Evolutionary conservation across 2,329 filamentous ascomycete genomes (phyloP), one percentile per base, ranked within the genome.

Genomic region (Alternaria solani): DNA sequence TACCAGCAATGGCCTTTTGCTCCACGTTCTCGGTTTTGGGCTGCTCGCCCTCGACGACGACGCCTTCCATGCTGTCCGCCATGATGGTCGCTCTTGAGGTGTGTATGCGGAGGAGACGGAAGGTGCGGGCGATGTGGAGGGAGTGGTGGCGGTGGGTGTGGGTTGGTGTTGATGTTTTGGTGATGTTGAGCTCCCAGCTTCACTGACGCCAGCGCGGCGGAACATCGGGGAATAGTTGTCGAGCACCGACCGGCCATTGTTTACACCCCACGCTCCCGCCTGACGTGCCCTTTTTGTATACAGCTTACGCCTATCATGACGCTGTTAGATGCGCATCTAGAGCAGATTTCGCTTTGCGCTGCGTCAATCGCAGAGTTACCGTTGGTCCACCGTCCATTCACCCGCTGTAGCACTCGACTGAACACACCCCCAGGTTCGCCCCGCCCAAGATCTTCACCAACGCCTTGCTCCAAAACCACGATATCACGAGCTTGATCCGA

Each of bases 371-470:
- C 80, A 49, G 81, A 83, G 34, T 71, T 85, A 23, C 77, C 81
- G 77, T 80, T 69, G 30, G 78, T 69, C n/a, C 14, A n/a, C 32
- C 34, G 20, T 51, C 20, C 43, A 18, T 52, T n/a, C 38, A 18
- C 12, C 16, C 28, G 9, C 8, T 41, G 55, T 41, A 47, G 23
- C 48, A 26, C 53, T 32, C 54, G 38, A 63, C 65, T 68, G 63
- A 70, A 66, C 63, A 41, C 63, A 54, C 61, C 66, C 56, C 56
- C 74, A 96, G 93, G 34, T 98, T 98, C 71, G 92, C 92, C 41
- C 88, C 88, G 2, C 92, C 94, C n/a, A 96, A 92, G 73, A 93
- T 95, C 74, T 99, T 98, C 81, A 95, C 94, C 68, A 97, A 96
- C 78, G 93, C 95, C 34, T 86, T 99, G 39, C 88, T 98, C 49